Evolutionary conservation across 208 protist genomes (phyloP), one percentile per base, ranked within the genome.

Genomic region (Trypanosoma mega): DNA sequence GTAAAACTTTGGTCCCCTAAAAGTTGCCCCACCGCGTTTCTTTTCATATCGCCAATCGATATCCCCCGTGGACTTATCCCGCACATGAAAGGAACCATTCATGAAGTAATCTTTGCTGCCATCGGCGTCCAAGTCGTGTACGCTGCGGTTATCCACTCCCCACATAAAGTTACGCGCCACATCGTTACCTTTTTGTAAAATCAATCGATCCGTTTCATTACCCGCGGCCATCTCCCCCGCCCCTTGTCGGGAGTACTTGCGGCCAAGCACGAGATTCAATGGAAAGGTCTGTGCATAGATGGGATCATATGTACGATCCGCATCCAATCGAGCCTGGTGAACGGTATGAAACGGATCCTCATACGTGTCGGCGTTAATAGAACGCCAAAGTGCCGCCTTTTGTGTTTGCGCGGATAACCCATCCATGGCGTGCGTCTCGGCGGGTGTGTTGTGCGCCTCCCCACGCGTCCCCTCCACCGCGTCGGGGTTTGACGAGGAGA

Each of bases 21-120:
- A 88, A 3, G 88, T 60, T 4, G 84, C 58, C 0, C 87, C 87
- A 16, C 87, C 84, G 8, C 58, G 58, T 65, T 88, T 89, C 52
- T 75, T 77, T 64, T 94, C 87, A 46, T 92, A 92, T 24, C 84
- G 80, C 80, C 84, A 94, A 61, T 94, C 87, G 61, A 94, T 85
- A 58, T 94, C 87, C 9, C 87, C 79, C 11, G 87, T 92, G 23
- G 67, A 53, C 36, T 85, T 82, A 50, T 94, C 77, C 47, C 74
- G 75, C 56, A 92, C 84, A 64, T 94, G 87, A 71, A 76, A 88
- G 18, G 50, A 23, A n/a, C 63, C 66, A 37, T 82, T 59, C 20
- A 74, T 65, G 36, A 90, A 78, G 76, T 92, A 94, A 63, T 91
- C 82, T 21, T 53, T 80, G 59, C 69, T 76, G 31, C 87, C 87